Percentiles rank a stretch among this genome's conserved stretches.
Conservation (phyloP, 2,329 filamentous ascomycete species). For the Lasiodiplodia sp. region DNA sequence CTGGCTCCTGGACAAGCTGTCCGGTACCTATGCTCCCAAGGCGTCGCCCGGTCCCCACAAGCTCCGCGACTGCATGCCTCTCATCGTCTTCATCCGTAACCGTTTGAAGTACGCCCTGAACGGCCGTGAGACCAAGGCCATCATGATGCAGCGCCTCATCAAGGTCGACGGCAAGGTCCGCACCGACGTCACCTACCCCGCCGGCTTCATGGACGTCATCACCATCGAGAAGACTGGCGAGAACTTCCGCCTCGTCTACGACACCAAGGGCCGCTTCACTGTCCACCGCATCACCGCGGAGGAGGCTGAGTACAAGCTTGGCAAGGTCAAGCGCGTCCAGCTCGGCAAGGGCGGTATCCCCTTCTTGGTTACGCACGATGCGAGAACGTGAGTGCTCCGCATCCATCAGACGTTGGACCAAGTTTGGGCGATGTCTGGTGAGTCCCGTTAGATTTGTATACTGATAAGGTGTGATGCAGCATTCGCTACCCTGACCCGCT, state of each 20-base stretch:
- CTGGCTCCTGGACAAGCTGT: constrained; percentile 99
- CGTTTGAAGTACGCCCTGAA: constrained; percentile 99
- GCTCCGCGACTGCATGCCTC: constrained; percentile 96
- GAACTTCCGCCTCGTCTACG: constrained; percentile 99
- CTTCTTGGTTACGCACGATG: constrained; percentile 99
- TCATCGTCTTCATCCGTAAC: constrained; percentile 96
- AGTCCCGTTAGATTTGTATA: constrained; percentile 39
- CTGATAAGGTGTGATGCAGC: constrained; percentile 63
- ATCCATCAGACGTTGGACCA: constrained; percentile 99
- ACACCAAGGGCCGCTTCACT: constrained; percentile 99
- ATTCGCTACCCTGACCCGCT: constrained; percentile 98
- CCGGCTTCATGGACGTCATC: constrained; percentile 99
- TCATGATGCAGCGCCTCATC: constrained; percentile 99
- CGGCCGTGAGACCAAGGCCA: constrained; percentile 94
- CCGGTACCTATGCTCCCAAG: constrained; percentile 75
- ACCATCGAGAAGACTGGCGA: constrained; percentile 99
- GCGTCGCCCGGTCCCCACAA: constrained; percentile 93
- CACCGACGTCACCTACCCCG: constrained; percentile 96
- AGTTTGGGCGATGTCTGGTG: constrained; percentile 77
- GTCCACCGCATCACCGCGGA: constrained; percentile 98
- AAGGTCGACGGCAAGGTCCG: constrained; percentile 99
- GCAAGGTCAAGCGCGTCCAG: constrained; percentile 99
- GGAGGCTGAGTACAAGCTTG: constrained; percentile 99
- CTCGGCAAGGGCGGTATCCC: constrained; percentile 99
- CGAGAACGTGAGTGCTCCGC: constrained; percentile 99